Conservation (phyloP, 768 basidiomycete genomes). For the Cystofilobasidium bisporidii region DNA sequence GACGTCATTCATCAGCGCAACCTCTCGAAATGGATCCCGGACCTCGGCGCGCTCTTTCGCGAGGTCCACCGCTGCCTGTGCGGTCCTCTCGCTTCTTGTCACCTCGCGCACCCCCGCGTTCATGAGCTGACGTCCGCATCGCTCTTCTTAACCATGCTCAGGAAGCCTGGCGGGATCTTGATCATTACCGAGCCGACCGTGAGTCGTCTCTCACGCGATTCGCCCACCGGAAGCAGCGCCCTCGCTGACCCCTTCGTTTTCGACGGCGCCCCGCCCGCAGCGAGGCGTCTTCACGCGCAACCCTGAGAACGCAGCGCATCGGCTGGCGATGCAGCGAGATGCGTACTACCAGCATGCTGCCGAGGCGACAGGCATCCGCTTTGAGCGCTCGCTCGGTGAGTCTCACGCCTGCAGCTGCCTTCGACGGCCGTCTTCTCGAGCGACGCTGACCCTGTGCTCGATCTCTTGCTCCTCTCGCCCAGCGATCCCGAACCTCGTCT, state of each 20-base stretch:
- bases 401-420: not conserved
- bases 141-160: not conserved
- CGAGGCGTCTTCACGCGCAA: not conserved
- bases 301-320: not conserved
- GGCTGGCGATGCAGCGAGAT: not conserved
- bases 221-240: too few relatives aligned
- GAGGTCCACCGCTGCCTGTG: constrained; percentile 2
- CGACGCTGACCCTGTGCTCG: not conserved
- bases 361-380: not conserved
- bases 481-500: not conserved
- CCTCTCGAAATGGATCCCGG: not conserved
- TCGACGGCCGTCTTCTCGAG: not conserved
- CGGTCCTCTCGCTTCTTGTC: not conserved
- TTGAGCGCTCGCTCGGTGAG: not conserved
- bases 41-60: not conserved
- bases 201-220: too few relatives aligned
- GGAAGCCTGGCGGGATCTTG: not conserved
- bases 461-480: not conserved
- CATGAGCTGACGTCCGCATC: not conserved
- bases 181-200: not conserved
- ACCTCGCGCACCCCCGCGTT: not conserved
- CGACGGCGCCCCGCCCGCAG: too few relatives aligned
- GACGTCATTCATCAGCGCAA: not conserved
- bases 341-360: not conserved
- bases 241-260: too few relatives aligned